Evolutionary conservation across 2,329 filamentous ascomycete genomes (phyloP), one percentile per base, ranked within the genome.

Genomic region (Hymenoscyphus linearis): DNA sequence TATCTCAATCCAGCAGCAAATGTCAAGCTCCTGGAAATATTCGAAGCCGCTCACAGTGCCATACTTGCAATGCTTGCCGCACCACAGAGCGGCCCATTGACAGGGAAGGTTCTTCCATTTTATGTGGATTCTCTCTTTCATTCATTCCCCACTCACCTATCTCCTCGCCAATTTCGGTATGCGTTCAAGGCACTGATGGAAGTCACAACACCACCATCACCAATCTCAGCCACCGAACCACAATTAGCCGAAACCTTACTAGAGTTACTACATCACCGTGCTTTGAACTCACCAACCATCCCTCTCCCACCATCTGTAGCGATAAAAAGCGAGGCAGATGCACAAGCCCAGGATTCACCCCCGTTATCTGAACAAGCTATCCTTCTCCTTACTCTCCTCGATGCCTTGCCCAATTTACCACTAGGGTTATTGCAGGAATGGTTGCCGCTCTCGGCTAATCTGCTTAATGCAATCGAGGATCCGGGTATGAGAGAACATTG

Each of bases 41-140:
- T 90, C 67, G 87, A 91, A 75, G 86, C 87, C 5, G 87, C 87
- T 1, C 87, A 91, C 71, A 87, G 85, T 63, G 80, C 88, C 31
- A 85, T 86, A 72, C 78, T 91, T 12, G 82, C 87, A 2, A 83
- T 88, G n/a, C 82, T 90, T 35, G 85, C 86, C 0, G 82, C 85
- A 10, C 85, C 87, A 1, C 81, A 84, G 63, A 88, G 85, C 60
- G 81, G 83, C 2, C 79, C 82, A 22, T 72, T 89, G 5, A 82
- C 86, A 12, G 78, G 81, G 2, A 83, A 81, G 66, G 80, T 88
- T 65, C 75, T 90, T 0, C 86, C 87, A 0, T 86, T 86, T 69
- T 90, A 91, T 68, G 82, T 89, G 22, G 83, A 88, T 63, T 83
- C 83, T 1, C 77, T 90, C 0, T 89, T 90, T 72, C 77, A 77